Conservation (phyloP, 2,329 filamentous ascomycete genomes). For the Aspergillus oerlinghausenensis region DNA sequence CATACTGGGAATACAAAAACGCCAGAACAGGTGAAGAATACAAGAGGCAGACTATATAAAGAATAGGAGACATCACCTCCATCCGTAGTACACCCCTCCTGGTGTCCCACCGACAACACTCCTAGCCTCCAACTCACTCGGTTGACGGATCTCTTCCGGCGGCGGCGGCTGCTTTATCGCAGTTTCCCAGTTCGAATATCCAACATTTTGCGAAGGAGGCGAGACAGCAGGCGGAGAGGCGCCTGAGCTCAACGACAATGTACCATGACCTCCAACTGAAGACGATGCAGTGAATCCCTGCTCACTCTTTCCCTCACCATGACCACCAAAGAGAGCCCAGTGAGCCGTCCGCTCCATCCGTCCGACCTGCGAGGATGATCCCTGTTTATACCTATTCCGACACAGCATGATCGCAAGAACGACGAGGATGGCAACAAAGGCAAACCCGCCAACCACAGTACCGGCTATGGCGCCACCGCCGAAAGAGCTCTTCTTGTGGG, state of each 20-base stretch:
- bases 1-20: not conserved
- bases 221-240: not conserved
- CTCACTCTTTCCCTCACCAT: constrained; percentile 9
- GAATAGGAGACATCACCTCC: not conserved
- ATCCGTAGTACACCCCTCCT: not conserved
- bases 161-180: constrained; percentile 1
- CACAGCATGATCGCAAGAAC: constrained; percentile 31
- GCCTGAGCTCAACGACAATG: not conserved
- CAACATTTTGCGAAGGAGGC: not conserved
- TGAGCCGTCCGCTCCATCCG: constrained; percentile 27
- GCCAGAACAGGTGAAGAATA: not conserved
- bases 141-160: not conserved
- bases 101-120: not conserved
- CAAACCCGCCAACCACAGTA: constrained; percentile 52
- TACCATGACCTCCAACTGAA: not conserved
- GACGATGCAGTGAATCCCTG: constrained; percentile 9
- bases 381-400: constrained; percentile 31
- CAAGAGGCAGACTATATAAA: not conserved
- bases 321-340: constrained; percentile 27
- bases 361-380: constrained; percentile 31
- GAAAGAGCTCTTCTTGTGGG: constrained; percentile 18
- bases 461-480: constrained; percentile 55
- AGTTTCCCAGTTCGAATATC: constrained; percentile 15
- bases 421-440: constrained; percentile 46
- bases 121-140: constrained; percentile 16